Percentiles rank a stretch among this genome's conserved stretches.
Conservation (phyloP, 495 filamentous ascomycete species). For the Wilcoxina mikolae region DNA sequence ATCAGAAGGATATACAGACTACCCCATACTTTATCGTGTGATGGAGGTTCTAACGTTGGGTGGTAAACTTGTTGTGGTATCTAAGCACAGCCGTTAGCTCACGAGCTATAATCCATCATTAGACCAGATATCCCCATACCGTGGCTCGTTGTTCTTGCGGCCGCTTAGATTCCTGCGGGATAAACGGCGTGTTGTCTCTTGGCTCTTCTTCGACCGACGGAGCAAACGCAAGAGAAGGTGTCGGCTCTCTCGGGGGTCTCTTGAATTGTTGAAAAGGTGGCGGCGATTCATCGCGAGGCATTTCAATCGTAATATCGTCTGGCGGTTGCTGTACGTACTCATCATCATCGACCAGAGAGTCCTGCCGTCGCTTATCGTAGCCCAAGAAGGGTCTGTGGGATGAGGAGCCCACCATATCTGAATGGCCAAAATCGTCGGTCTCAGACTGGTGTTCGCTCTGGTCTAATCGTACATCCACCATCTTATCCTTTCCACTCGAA, state of each 20-base stretch:
- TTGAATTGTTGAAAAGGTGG: conserved; percentile 75
- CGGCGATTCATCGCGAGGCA: conserved; percentile 50
- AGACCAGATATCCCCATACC: not conserved
- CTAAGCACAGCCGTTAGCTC: conserved; percentile 10
- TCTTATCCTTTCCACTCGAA: conserved; percentile 47
- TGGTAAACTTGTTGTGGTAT: conserved; percentile 38
- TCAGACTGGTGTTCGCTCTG: not conserved
- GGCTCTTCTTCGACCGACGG: conserved; percentile 14
- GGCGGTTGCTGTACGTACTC: conserved; percentile 44
- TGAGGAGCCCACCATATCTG: conserved; percentile 22
- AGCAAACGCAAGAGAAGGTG: conserved; percentile 22
- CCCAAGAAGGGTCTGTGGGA: conserved; percentile 11
- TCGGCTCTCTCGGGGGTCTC: conserved; percentile 32
- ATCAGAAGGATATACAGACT: conserved; percentile 74
- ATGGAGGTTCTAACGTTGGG: conserved; percentile 36
- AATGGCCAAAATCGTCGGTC: conserved; percentile 24
- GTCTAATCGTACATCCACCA: conserved; percentile 83
- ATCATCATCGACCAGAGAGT: conserved; percentile 26
- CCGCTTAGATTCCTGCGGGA: conserved; percentile 28
- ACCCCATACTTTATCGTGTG: conserved; percentile 82
- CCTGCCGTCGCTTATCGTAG: conserved; percentile 7
- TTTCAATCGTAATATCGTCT: conserved; percentile 43
- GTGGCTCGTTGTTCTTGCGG: not conserved
- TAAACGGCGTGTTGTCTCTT: conserved; percentile 26
- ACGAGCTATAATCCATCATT: not conserved